Conservation (phyloP, 768 basidiomycete genomes). For the Pleurotus sapidus region DNA sequence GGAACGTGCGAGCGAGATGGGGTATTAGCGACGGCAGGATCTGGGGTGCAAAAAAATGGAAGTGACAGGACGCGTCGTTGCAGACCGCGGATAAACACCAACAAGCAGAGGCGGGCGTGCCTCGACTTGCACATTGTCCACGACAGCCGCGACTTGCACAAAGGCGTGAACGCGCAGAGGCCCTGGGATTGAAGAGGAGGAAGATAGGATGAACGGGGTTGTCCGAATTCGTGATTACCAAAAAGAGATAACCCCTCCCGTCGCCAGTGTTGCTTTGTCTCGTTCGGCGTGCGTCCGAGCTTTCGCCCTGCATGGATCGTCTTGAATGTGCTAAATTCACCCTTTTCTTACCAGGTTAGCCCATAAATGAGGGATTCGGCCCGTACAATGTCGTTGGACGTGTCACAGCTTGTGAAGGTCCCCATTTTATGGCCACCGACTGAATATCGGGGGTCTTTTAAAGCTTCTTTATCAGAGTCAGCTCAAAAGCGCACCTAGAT, state of each 20-base stretch:
- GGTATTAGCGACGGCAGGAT: not conserved
- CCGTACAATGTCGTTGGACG: not conserved
- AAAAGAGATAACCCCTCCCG: conserved; percentile 5
- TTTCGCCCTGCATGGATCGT: not conserved
- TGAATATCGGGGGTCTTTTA: not conserved
- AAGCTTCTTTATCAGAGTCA: conserved; percentile 1
- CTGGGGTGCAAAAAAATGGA: not conserved
- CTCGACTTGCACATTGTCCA: too few relatives aligned
- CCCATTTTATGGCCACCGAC: conserved; percentile 3
- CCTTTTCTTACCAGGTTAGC: conserved; percentile 4
- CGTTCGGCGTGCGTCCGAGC: conserved; percentile 4
- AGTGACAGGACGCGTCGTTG: not conserved
- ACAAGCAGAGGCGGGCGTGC: not conserved
- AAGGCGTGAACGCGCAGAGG: too few relatives aligned
- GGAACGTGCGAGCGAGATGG: not conserved
- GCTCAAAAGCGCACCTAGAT: not conserved
- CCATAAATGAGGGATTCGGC: conserved; percentile 3
- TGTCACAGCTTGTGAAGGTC: conserved; percentile 5
- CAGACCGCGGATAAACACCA: not conserved
- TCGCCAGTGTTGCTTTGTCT: conserved; percentile 4
- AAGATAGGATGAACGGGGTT: not conserved
- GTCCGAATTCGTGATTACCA: not conserved
- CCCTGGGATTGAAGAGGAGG: too few relatives aligned
- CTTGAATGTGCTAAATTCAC: conserved; percentile 1
- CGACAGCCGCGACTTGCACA: too few relatives aligned